Conservation (phyloP, 1,284 basidiomycete species). For the Fomitopsis schrenkii region DNA sequence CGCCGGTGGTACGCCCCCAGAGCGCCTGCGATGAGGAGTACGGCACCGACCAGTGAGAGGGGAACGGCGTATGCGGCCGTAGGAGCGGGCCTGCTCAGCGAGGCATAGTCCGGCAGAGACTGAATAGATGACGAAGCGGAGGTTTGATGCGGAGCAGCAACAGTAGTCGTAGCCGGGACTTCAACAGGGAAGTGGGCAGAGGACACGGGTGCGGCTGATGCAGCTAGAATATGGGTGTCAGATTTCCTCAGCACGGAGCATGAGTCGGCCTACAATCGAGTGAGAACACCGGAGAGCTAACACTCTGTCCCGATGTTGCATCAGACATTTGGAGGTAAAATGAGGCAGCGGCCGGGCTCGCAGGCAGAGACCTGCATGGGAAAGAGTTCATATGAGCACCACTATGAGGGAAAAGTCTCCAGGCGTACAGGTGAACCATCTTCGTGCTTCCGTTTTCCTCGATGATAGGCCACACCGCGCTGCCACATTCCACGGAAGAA, state of each 20-base stretch:
- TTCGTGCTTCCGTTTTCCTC: neutral
- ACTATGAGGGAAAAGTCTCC: neutral
- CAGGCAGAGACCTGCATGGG: slow-evolving; percentile 29
- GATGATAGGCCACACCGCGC: neutral
- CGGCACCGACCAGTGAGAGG: slow-evolving; percentile 36
- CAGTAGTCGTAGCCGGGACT: slow-evolving; percentile 1
- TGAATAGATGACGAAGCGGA: slow-evolving; percentile 8
- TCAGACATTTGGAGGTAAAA: slow-evolving; percentile 40
- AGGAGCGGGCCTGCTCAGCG: slow-evolving; percentile 30
- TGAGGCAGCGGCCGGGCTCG: slow-evolving; percentile 21
- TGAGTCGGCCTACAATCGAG: slow-evolving; percentile 29
- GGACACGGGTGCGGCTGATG: neutral
- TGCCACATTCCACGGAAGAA: neutral
- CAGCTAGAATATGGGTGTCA: neutral
- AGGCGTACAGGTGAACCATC: neutral
- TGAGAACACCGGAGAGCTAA: slow-evolving; percentile 37
- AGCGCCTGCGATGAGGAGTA: slow-evolving; percentile 34
- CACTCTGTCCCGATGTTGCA: slow-evolving; percentile 29
- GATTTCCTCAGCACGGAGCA: neutral
- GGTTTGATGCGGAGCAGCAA: slow-evolving; percentile 2
- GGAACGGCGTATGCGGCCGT: slow-evolving; percentile 42
- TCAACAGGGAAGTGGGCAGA: slow-evolving; percentile 7
- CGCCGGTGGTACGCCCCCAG: slow-evolving; percentile 27
- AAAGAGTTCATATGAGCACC: slow-evolving; percentile 21
- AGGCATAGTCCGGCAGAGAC: slow-evolving; percentile 20